Base-by-base conservation (phyloP, 768 basidiomycete species). In the Suillus luteus region DNA sequence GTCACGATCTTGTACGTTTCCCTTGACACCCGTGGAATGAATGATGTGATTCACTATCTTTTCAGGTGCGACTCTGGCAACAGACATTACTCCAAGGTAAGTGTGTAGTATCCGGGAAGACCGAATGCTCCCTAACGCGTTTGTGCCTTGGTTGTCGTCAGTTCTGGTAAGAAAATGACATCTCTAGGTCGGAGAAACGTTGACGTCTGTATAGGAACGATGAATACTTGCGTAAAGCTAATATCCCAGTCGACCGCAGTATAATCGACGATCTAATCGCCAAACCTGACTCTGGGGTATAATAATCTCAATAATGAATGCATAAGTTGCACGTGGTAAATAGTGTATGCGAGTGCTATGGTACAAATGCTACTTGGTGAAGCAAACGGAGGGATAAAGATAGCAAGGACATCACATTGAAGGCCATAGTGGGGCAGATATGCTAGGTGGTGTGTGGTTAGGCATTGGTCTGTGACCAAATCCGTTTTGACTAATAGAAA, bases 31-130 rank as follows among this genome's bases (percentile, higher is more conserved):
- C 15, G 31, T 17, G 46, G 55, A 17, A 59, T 31, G 22, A 33
- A 59, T 31, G 27, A 33, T 44, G 27, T 19, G 31, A 14, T 27
- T 52, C 59, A 44, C 19, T 8, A 10, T n/a, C 2, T 55, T 27
- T 15, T 14, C 11, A 92, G 91, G 55, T 96, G 95, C 71, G 96
- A 99, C 75, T 93, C 94, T 10, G 96, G 96, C 0, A 87, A 78
- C 51, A 81, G 96, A 61, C 96, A 99, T 80, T 94, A 95, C 75
- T 96, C 93, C 61, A 97, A 96, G 85, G 92, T 55, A 15, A 37
- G 48, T 22, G 11, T 49, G 38, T 41, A 19, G 22, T 61, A 48
- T 64, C 49, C 7, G 63, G 15, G 62, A 38, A 14, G 52, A 52
- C 1, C 9, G 19, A n/a, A 35, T 54, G 10, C 0, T 54, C 55